A percentile compares a stretch with the other conserved stretches of the same genome.
phyloP scores from a whole-genome alignment of 805 yeast species.

The Candida peoriensis region DNA sequence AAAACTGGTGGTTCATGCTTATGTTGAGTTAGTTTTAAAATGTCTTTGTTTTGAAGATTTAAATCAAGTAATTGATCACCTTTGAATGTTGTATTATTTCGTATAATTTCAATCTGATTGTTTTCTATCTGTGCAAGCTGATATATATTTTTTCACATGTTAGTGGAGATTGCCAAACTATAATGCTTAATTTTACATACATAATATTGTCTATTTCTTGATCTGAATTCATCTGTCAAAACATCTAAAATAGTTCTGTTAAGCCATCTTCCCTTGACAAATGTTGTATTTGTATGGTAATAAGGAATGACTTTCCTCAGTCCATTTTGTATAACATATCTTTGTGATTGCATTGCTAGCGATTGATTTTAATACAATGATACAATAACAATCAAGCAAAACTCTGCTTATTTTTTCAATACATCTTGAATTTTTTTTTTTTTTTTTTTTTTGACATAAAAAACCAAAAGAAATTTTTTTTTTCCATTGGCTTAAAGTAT shows the following conservation, averaged over 20 bases:
- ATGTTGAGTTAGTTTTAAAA: conserved; percentile 37
- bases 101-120: conserved; percentile 8
- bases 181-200: too few relatives aligned
- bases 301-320: conserved; percentile 77
- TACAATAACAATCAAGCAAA: too few relatives aligned
- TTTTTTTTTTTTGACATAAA: too few relatives aligned
- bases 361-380: too few relatives aligned
- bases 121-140: conserved; percentile 9
- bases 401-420: too few relatives aligned
- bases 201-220: conserved; percentile 12
- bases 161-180: too few relatives aligned
- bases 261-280: conserved; percentile 24
- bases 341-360: too few relatives aligned
- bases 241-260: conserved; percentile 17
- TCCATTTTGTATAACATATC: conserved; percentile 3
- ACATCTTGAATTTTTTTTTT: too few relatives aligned
- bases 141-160: too few relatives aligned
- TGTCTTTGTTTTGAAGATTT: conserved; percentile 23
- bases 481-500: not conserved
- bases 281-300: conserved; percentile 11
- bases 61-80: conserved; percentile 7
- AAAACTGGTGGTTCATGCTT: conserved; percentile 67
- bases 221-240: conserved; percentile 16
- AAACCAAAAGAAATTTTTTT: not conserved
- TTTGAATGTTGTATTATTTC: conserved; percentile 1